These are phyloP conservation scores for Ananas comosus DNA, from an alignment of 176 grass and related monocot genomes.

Conservation along the genomic window DNA sequence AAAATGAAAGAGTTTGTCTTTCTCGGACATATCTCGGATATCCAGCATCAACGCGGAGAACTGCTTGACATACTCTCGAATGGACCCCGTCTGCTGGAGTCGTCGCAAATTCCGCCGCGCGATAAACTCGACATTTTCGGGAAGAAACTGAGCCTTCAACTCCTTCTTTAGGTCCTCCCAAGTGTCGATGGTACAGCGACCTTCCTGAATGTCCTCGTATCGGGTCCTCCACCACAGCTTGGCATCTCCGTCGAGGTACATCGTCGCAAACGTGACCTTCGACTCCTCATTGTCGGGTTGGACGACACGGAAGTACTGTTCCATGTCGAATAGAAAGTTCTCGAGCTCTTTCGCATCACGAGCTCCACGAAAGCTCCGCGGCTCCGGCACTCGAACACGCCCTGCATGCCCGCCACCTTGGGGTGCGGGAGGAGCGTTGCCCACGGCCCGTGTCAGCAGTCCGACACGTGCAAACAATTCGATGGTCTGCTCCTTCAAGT, in stretches of 20 bases:
- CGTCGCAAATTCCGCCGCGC: background rate
- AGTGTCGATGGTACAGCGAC: background rate
- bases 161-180: background rate
- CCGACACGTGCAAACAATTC: background rate
- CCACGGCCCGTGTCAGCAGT: background rate
- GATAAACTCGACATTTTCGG: background rate
- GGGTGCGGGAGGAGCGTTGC: background rate
- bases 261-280: background rate
- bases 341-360: background rate
- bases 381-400: background rate
- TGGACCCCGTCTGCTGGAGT: background rate
- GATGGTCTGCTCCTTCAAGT: background rate
- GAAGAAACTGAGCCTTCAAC: background rate
- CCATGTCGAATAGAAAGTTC: background rate
- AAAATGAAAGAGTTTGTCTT: background rate
- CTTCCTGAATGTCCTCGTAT: background rate
- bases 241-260: background rate
- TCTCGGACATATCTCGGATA: background rate
- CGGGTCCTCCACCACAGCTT: background rate
- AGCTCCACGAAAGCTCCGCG: background rate
- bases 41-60: background rate
- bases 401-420: background rate
- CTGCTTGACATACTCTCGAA: background rate
- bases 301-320: background rate
- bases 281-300: background rate